Evolutionary conservation across 306 rosid genomes (phyloP), one percentile per base, ranked within the genome.

Genomic region (Gillenia trifoliata): DNA sequence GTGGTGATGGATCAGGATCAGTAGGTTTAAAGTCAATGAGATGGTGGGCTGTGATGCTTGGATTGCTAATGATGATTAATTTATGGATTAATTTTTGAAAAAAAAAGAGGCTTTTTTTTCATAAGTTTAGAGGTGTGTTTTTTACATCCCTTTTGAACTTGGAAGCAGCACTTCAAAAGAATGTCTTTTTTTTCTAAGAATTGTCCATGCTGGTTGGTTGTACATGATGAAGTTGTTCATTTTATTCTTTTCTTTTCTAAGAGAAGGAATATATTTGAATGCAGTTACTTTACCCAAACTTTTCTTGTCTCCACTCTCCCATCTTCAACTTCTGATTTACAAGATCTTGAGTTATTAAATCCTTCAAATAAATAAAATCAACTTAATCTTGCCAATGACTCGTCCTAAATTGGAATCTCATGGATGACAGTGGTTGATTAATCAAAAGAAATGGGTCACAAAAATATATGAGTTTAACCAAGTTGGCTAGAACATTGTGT

Each of bases 1-100:
- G 98, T 85, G 88, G 81, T 26, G 2, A 16, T 59, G 29, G 19
- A 45, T 45, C 20, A 77, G 93, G 87, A 71, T 91, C 97, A 11
- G 59, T 64, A 3, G 77, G 86, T n/a, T 66, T 82, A 9, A 82
- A 64, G 47, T 74, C 96, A 7, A 54, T 81, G 72, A 81, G 84
- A 43, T 79, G 85, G 89, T 74, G 80, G 87, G 55, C 71, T 13
- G n/a, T 75, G 16, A 59, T 81, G 64, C 68, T 83, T 10, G 66
- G 75, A 5, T 36, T 73, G 56, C 41, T 84, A 49, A 54, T 87
- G 12, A 47, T 78, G 61, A 43, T 83, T 62, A 70, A 68, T 72
- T 75, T 73, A 6, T 64, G 83, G 80, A 34, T 49, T 77, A 31
- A 75, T 71, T 79, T 67, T 68, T 70, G 73, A 49, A 20, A 66